Conservation (phyloP, 176 grass and related monocot species). For the Cenchrus americanus region DNA sequence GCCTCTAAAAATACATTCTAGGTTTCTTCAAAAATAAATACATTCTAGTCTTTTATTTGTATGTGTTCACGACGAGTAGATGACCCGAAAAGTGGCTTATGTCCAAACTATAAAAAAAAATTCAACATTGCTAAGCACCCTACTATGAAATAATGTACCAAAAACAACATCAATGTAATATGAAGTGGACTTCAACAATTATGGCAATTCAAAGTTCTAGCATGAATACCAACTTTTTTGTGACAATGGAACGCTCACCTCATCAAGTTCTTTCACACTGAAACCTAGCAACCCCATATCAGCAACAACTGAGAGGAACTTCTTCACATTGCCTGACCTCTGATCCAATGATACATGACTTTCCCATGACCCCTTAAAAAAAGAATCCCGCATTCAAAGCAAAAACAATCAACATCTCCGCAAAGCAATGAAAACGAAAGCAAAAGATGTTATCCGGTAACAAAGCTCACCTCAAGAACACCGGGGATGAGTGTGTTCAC, state of each 20-base stretch:
- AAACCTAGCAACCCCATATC: conserved; percentile 75
- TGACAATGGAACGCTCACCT: conserved; percentile 53
- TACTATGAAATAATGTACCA: neutral
- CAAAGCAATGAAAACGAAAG: neutral
- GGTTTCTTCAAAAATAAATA: neutral
- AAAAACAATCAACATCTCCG: conserved; percentile 27
- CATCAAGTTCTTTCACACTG: conserved; percentile 71
- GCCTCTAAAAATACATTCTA: neutral
- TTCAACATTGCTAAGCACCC: conserved; percentile 17
- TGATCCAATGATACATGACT: conserved; percentile 52
- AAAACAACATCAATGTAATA: neutral
- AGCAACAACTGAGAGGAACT: conserved; percentile 70
- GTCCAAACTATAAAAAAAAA: conserved; percentile 5
- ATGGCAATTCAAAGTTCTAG: neutral
- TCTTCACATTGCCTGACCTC: conserved; percentile 60
- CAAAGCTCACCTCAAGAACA: conserved; percentile 49
- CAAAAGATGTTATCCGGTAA: neutral
- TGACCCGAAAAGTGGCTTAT: neutral
- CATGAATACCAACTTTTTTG: conserved; percentile 19
- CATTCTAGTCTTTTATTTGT: neutral
- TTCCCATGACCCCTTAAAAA: conserved; percentile 50
- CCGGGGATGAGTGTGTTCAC: conserved; percentile 55
- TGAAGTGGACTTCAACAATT: conserved; percentile 18
- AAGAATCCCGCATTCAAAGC: neutral
- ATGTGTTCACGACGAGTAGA: neutral